Evolutionary conservation across 192 early-diverging fungal genomes (phyloP), one percentile per base, ranked within the genome.

Genomic region (Glomus cerebriforme): DNA sequence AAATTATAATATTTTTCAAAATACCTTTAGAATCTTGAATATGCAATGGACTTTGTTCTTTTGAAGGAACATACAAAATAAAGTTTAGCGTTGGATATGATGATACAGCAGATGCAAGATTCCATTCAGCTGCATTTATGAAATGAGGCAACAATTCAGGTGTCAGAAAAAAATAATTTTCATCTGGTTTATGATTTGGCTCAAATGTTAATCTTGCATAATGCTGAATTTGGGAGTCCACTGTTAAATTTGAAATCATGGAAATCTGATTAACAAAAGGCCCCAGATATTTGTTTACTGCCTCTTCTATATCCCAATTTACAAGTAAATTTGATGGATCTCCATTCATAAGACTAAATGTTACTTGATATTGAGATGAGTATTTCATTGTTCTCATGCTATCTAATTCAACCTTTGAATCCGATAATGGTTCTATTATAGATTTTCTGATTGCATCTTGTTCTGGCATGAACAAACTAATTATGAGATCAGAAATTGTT

Each of bases 91-190:
- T 91, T 7, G 96, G 93, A 27, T 90, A 83, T 1, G 88, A 88
- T 0, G 94, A 92, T 13, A 97, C 94, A 15, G 89, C 92, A 2
- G 96, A 97, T 15, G 96, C 97, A 37, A 96, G 83, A 83, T 95
- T 97, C 98, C 98, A 99, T 79, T 97, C 96, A 7, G 95, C 95
- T 70, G 95, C 92, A 83, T 98, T 98, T 72, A 97, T 90, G 86
- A 99, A 98, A 82, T 95, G 92, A 17, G 96, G 90, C 29, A 99
- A 88, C 70, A 89, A 84, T 31, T 93, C 86, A 10, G 93, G 90
- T 0, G 86, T 86, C 68, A 99, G 80, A 35, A 86, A 90, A 77
- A 87, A 81, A 72, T 83, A 87, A 8, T 84, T 77, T 71, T 83
- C 87, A n/a, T 79, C 76, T 12, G 65, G 0, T 32, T 85, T 85